These are phyloP conservation scores for Rhynchosporium agropyri DNA, from an alignment of 2,329 filamentous ascomycete genomes.

Conservation along the genomic window DNA sequence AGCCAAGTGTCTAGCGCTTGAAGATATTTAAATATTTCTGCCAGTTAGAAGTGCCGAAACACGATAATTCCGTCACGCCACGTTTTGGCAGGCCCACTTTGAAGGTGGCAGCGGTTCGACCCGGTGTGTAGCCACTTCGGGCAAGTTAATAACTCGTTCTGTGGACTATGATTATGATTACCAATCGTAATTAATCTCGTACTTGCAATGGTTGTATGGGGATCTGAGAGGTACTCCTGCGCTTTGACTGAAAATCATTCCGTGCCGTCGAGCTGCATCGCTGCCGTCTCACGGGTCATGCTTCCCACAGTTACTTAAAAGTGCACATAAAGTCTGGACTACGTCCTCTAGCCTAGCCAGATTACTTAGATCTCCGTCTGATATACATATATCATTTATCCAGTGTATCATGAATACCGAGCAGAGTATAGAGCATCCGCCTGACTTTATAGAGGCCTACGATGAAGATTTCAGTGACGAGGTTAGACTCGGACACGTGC, in stretches of 20 bases:
- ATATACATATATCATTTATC: background rate
- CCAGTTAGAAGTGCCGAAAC: background rate
- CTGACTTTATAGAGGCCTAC: constrained; percentile 18
- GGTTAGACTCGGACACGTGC: background rate
- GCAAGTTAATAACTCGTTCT: background rate
- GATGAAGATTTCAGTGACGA: constrained; percentile 19
- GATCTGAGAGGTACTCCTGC: background rate
- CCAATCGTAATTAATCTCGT: background rate
- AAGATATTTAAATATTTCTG: too few species aligned
- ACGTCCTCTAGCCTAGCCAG: background rate
- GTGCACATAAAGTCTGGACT: background rate
- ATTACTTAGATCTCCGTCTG: background rate
- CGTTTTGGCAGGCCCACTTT: constrained; percentile 6
- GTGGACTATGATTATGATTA: background rate
- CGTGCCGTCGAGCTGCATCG: background rate
- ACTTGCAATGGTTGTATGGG: background rate
- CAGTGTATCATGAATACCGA: background rate
- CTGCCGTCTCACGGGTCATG: background rate
- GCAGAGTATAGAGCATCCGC: background rate
- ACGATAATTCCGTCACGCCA: background rate
- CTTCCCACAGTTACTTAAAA: background rate
- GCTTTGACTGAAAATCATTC: background rate
- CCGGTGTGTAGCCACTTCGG: background rate
- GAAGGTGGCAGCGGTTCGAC: constrained; percentile 7
- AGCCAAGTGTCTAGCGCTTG: constrained; percentile 2